Evolutionary conservation across 1,139 yeast species (phyloP).

Genomic region (Yamadazyma taylorii): DNA sequence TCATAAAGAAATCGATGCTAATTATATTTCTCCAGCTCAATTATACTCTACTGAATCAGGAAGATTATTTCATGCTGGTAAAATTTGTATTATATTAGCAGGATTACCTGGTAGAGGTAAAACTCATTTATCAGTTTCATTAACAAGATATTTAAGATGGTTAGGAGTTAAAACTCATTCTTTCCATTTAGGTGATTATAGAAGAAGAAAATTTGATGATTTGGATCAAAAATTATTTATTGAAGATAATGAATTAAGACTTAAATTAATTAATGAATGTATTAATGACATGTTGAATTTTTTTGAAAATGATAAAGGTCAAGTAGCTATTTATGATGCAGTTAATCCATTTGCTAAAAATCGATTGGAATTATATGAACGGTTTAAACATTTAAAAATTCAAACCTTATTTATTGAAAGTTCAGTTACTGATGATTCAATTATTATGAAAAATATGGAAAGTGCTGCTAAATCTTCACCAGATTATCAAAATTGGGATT

Average conservation of each 20-base stretch:
- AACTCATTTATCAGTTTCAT: conserved; percentile 86
- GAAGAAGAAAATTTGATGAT: conserved; percentile 54
- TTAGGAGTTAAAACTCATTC: conserved; percentile 90
- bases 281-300: conserved; percentile 68
- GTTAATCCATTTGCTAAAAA: conserved; percentile 78
- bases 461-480: conserved; percentile 87
- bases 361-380: conserved; percentile 56
- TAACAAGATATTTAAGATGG: conserved; percentile 91
- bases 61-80: conserved; percentile 91
- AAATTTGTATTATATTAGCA: conserved; percentile 81
- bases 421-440: conserved; percentile 68
- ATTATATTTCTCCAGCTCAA: conserved; percentile 76
- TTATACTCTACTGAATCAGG: conserved; percentile 89
- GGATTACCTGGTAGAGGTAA: conserved; percentile 98
- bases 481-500: conserved; percentile 77
- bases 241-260: conserved; percentile 57
- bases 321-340: conserved; percentile 95
- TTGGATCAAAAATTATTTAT: conserved; percentile 74
- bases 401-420: conserved; percentile 88
- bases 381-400: conserved; percentile 58
- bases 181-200: conserved; percentile 90
- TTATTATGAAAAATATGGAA: conserved; percentile 71
- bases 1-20: conserved; percentile 51
- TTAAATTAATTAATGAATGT: conserved; percentile 62
- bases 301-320: conserved; percentile 76